A percentile compares a stretch with the other conserved stretches of the same genome.
These are phyloP conservation scores for Hymenoscyphus albidus DNA, from an alignment of 2,329 filamentous ascomycete genomes.

Conservation along the genomic window DNA sequence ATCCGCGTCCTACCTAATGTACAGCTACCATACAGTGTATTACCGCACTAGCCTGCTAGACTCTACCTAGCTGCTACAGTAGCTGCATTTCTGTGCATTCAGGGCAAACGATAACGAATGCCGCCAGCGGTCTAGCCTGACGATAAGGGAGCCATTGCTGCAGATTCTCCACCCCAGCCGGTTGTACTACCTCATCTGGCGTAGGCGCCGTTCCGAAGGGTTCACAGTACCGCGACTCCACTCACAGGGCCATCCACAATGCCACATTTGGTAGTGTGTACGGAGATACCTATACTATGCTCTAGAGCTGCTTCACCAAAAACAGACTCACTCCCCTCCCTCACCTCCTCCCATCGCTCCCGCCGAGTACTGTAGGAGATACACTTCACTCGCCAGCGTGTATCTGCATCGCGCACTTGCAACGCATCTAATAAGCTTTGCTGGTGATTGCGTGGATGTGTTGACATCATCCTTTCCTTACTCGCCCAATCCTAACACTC, in stretches of 20 bases:
- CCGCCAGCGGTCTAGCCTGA: not conserved
- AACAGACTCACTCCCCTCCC: no score
- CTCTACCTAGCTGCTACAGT: no score
- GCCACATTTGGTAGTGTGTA: no score
- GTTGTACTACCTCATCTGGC: not conserved
- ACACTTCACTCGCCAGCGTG: not conserved
- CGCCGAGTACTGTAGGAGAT: not conserved
- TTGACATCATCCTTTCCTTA: not conserved
- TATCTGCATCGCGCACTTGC: not conserved
- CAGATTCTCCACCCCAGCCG: not conserved
- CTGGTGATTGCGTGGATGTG: not conserved
- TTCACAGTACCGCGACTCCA: no score
- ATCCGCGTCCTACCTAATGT: not conserved
- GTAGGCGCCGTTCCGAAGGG: not conserved
- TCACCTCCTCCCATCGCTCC: not conserved
- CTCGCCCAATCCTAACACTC: conserved; percentile 16
- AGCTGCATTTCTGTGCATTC: not conserved
- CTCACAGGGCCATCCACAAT: no score
- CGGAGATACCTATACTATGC: no score
- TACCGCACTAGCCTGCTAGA: no score
- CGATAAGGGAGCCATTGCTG: not conserved
- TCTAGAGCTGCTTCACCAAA: no score
- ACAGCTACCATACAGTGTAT: no score
- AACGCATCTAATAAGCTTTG: not conserved
- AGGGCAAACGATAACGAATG: not conserved